Evolutionary conservation across 106 monocot genomes (phyloP).

Genomic region (Amphibolis antarctica): DNA sequence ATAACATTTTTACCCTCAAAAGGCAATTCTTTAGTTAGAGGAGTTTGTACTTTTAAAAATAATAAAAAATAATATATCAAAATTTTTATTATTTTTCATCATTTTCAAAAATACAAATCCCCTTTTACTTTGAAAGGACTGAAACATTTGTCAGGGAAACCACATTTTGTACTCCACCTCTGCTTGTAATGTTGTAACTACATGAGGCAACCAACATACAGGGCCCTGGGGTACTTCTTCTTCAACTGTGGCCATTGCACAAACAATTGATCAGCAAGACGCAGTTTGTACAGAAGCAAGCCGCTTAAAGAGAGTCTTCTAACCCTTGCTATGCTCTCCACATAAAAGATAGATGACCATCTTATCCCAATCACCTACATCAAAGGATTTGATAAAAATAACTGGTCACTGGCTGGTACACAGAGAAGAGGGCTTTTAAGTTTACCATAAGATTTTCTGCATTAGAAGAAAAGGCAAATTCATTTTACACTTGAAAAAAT

Average conservation of each 20-base stretch:
- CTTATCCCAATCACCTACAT: conserved; percentile 48
- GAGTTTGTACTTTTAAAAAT: no score
- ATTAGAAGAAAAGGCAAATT: no score
- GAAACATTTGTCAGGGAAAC: no score
- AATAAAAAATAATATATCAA: no score
- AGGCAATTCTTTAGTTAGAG: no score
- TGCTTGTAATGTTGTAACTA: conserved; percentile 6
- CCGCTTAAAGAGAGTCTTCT: conserved; percentile 78
- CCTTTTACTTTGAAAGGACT: no score
- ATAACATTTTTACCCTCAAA: no score
- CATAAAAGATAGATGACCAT: conserved; percentile 83
- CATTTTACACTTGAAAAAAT: no score
- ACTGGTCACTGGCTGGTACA: neutral
- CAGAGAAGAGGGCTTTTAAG: no score
- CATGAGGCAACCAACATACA: conserved; percentile 67
- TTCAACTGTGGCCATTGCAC: conserved; percentile 87
- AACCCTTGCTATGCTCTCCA: conserved; percentile 96
- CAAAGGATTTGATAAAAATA: neutral
- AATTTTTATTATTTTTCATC: no score
- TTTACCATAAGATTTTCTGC: no score
- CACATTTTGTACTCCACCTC: neutral
- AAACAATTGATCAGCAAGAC: conserved; percentile 60
- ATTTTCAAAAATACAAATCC: no score
- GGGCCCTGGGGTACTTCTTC: conserved; percentile 41
- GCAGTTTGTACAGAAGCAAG: conserved; percentile 73